Evolutionary conservation across 208 protist genomes (phyloP).

Genomic region (Histomonas meleagridis): DNA sequence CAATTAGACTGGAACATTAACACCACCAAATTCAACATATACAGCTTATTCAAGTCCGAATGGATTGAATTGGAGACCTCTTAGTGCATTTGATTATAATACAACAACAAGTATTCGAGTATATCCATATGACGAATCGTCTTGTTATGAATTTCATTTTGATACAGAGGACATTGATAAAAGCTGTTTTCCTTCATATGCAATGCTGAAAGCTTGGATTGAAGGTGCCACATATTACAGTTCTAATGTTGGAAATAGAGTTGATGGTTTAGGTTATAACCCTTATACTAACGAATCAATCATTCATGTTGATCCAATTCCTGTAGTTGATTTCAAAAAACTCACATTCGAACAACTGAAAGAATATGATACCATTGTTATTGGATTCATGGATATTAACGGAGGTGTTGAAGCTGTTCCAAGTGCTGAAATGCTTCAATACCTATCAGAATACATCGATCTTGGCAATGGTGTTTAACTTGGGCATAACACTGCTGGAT

Average conservation of each 20-base stretch:
- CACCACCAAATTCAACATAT: too few relatives aligned
- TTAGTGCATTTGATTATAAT: too few relatives aligned
- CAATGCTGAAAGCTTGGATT: not conserved
- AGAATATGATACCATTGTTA: not conserved
- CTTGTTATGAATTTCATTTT: too few relatives aligned
- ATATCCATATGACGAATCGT: too few relatives aligned
- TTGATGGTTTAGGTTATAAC: not conserved
- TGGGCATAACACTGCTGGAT: not conserved
- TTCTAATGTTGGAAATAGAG: not conserved
- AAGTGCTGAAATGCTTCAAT: not conserved
- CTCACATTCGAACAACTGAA: not conserved
- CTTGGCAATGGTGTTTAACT: not conserved
- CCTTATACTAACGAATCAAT: not conserved
- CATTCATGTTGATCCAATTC: not conserved
- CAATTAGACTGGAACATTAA: too few relatives aligned
- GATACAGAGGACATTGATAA: not conserved
- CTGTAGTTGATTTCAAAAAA: not conserved
- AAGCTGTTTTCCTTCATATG: not conserved
- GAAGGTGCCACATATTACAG: not conserved
- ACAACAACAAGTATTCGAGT: not conserved
- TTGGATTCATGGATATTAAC: not conserved
- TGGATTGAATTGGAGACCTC: too few relatives aligned
- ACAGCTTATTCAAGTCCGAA: too few relatives aligned
- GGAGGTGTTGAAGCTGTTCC: not conserved
- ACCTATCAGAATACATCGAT: not conserved